phyloP scores from a whole-genome alignment of 2,329 filamentous ascomycete genomes.

The Trichoderma oligosporum region DNA sequence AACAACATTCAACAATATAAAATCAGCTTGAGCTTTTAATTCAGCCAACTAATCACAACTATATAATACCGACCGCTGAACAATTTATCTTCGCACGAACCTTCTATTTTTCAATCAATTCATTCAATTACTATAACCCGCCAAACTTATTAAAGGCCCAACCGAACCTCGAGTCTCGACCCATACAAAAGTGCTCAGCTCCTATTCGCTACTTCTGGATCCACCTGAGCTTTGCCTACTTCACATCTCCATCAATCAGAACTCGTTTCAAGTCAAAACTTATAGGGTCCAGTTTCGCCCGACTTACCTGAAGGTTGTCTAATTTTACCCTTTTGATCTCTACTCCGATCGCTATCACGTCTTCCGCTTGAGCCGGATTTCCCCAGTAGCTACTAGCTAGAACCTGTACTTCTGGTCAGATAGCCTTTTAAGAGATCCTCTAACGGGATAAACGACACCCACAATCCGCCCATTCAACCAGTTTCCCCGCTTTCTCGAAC shows the following conservation, averaged over 20 bases:
- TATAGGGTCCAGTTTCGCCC: constrained; percentile 4
- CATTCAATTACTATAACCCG: background rate
- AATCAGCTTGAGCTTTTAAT: background rate
- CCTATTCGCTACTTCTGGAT: background rate
- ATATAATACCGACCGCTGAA: background rate
- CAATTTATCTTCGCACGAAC: background rate
- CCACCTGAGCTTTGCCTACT: constrained; percentile 13
- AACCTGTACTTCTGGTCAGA: background rate
- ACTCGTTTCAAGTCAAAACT: background rate
- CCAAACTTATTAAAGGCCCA: background rate
- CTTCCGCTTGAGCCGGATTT: constrained; percentile 11
- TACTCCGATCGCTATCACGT: background rate
- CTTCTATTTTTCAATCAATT: background rate
- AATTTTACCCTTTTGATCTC: background rate
- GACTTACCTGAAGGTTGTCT: background rate
- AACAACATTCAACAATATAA: background rate
- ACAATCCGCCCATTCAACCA: background rate
- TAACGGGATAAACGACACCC: background rate
- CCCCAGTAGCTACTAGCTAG: background rate
- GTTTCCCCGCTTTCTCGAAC: background rate
- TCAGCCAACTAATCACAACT: background rate
- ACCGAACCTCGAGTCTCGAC: background rate
- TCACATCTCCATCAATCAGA: constrained; percentile 7
- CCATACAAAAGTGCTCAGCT: background rate
- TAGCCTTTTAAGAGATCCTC: background rate